Base-by-base conservation (phyloP, 176 grass and related monocot genomes). In the Oryza rufipogon region DNA sequence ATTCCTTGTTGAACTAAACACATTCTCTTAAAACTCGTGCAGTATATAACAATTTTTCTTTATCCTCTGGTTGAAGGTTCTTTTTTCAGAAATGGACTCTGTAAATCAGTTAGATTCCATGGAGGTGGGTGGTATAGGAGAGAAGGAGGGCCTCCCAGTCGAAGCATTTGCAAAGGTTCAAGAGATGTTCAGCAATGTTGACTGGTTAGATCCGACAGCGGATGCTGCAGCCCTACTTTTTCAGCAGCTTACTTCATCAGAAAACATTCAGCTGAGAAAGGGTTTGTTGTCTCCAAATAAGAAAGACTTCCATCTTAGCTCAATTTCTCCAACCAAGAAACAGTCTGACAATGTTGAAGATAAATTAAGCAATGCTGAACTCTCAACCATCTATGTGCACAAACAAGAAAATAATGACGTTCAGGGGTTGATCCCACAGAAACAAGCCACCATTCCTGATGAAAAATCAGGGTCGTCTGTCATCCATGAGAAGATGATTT, bases 151-250 rank as follows among this genome's bases (percentile, higher is more conserved):
- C 64, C 84, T 99, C 77, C 96, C 96, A 2, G 38, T 99, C 0
- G 93, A 99, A 90, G 96, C 96, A 74, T 99, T 99, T 92, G 91
- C 91, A 39, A 96, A 92, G 78, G 93, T 99, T 80, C 91, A 99
- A 81, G 93, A 99, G 80, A 93, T 96, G 74, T 99, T 99, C 71
- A 96, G 91, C 82, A 88, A 82, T 79, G 92, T 95, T 5, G 93
- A 99, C 61, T 99, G 96, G 96, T 82, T 99, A 80, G 96, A 95
- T 80, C 85, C 82, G 17, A 91, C 84, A 10, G 91, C 87, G 11
- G 89, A 92, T 80, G 85, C 81, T 58, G 87, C 96, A 64, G 76
- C 86, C 56, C 83, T 91, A 48, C 79, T 96, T 76, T 88, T 99
- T 51, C 91, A 93, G 75, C 88, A 88, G 52, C 89, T 96, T 49